Conservation (phyloP, 2,329 filamentous ascomycete species). For the Madurella mycetomatis region DNA sequence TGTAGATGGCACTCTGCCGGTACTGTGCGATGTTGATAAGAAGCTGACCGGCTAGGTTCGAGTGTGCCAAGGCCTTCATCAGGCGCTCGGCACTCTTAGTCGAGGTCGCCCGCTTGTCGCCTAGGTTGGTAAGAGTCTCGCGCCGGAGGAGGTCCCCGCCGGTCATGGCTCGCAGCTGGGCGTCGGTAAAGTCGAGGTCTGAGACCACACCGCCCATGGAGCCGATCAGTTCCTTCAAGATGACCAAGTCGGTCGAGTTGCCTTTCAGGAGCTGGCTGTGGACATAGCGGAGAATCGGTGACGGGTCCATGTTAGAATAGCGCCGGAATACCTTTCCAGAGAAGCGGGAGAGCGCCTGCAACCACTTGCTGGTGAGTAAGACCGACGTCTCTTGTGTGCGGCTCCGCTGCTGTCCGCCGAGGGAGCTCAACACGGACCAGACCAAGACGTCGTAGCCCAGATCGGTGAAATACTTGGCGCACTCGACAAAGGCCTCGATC, state of each 20-base stretch:
- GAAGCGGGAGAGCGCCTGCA: constrained; percentile 85
- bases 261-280: constrained; percentile 75
- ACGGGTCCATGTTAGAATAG: constrained; percentile 77
- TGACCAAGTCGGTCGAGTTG: constrained; percentile 85
- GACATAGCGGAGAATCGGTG: constrained; percentile 85
- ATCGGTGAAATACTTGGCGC: constrained; percentile 87
- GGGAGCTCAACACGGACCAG: constrained; percentile 80
- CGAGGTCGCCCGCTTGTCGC: constrained; percentile 76
- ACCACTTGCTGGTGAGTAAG: constrained; percentile 81
- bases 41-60: constrained; percentile 72
- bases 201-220: constrained; percentile 93
- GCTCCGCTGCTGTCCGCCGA: constrained; percentile 58
- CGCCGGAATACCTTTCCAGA: constrained; percentile 84
- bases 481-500: constrained; percentile 91
- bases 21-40: constrained; percentile 91
- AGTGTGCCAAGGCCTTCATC: constrained; percentile 72
- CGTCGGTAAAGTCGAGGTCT: constrained; percentile 81
- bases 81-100: constrained; percentile 72
- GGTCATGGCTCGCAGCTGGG: constrained; percentile 81
- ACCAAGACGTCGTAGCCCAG: constrained; percentile 89
- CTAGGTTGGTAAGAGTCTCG: constrained; percentile 73
- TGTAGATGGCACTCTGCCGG: constrained; percentile 78
- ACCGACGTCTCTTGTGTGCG: constrained; percentile 59
- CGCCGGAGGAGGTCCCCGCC: constrained; percentile 75
- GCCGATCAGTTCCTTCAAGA: constrained; percentile 82